Conservation (phyloP, 768 basidiomycete genomes). For the Auricularia auricula-judae region DNA sequence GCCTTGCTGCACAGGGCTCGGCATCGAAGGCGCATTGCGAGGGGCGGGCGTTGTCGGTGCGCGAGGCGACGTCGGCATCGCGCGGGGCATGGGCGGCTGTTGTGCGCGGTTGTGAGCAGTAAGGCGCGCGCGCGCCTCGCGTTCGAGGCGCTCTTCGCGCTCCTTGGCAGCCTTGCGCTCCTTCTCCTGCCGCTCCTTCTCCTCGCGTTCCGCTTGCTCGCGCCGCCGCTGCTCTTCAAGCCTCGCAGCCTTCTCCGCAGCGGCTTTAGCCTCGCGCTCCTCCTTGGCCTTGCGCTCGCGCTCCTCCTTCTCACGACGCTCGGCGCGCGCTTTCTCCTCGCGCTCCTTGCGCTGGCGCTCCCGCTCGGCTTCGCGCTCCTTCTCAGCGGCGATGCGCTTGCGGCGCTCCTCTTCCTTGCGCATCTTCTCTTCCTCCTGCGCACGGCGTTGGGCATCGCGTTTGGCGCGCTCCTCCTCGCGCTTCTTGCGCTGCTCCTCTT, state of each 20-base stretch:
- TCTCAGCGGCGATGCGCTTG: constrained; percentile 66
- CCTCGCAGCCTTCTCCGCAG: constrained; percentile 34
- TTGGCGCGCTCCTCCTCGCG: constrained; percentile 79
- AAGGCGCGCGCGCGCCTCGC: constrained; percentile 15
- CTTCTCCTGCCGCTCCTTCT: constrained; percentile 46
- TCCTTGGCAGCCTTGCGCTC: constrained; percentile 50
- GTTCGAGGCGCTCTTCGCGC: constrained; percentile 30
- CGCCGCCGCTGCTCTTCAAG: constrained; percentile 12
- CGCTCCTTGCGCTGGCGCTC: constrained; percentile 65
- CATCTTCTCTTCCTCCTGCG: constrained; percentile 70
- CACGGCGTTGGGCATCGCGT: constrained; percentile 66
- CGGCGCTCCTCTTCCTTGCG: constrained; percentile 78
- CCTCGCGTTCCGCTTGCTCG: constrained; percentile 38
- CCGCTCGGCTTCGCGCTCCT: constrained; percentile 66
- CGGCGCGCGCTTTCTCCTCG: constrained; percentile 47
- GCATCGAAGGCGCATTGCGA: background rate
- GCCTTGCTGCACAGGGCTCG: background rate
- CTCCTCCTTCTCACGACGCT: constrained; percentile 46
- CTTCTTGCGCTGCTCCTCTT: constrained; percentile 71
- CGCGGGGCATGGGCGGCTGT: background rate
- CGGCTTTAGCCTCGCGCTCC: constrained; percentile 50
- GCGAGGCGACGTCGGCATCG: constrained; percentile 44
- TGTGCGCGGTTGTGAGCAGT: constrained; percentile 3
- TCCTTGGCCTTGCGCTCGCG: constrained; percentile 52
- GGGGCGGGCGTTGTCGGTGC: constrained; percentile 17